Evolutionary conservation across 1,284 basidiomycete genomes (phyloP), one percentile per base, ranked within the genome.

Genomic region (Cryptococcus sp.): DNA sequence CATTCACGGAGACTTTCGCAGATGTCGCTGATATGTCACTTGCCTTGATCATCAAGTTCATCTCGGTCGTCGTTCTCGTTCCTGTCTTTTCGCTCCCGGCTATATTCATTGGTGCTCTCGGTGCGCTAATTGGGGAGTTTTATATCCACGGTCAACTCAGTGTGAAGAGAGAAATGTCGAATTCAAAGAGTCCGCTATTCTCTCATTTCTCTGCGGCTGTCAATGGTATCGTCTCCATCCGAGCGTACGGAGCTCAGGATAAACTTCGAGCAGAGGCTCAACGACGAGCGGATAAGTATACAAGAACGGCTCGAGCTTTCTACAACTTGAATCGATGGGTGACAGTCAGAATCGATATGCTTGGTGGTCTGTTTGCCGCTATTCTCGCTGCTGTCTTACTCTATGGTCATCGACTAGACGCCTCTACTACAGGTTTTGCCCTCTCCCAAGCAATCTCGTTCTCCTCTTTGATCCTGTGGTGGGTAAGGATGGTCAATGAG

Each of bases 141-240:
- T 80, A 79, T 63, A 86, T 89, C 65, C 83, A 83, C 63, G 84
- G 84, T 14, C 88, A 90, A 69, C 77, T 89, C 32, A 83, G 84
- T 11, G 85, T 89, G 47, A 90, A 89, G 68, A 66, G 73, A 49
- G 83, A 87, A 67, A 84, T 84, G 84, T 83, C 82, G 42, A 87
- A 86, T 70, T 82, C 84, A 6, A 76, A 76, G 62, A 82, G 80
- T 58, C 86, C 86, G 0, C 81, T 89, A 5, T 79, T 87, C 55
- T 84, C 83, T 46, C 84, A 86, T 65, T 86, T 90, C 63, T 83
- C 85, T 13, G 83, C 85, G 31, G 82, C 85, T 0, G 81, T 88
- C 41, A 73, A 80, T 13, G 88, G 88, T 33, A 77, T 90, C 46
- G 72, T 78, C 11, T 78, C 78, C n/a, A 79, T 80, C 55, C 62